Evolutionary conservation across 192 early-diverging fungal genomes (phyloP), one percentile per base, ranked within the genome.

Genomic region (Glomus cerebriforme): DNA sequence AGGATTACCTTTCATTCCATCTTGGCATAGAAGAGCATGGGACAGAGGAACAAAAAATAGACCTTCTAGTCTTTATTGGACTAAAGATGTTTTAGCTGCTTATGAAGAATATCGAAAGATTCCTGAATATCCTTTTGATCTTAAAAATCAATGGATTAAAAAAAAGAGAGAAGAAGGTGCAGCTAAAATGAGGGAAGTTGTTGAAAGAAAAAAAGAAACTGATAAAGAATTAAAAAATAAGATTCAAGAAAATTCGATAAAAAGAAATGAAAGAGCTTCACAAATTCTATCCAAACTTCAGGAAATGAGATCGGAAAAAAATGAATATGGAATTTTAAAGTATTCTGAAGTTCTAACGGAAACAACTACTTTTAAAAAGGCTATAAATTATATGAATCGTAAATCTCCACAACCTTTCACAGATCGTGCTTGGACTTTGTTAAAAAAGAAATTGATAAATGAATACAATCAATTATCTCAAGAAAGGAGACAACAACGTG

Each of bases 321-420:
- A 75, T 59, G 73, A 62, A 75, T n/a, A 75, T 39, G 71, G 71
- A 3, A 59, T 27, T 43, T 5, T 37, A 17, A 31, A 32, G 12
- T 24, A 75, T 17, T 24, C 22, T 17, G 22, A 35, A 10, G 26
- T 12, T 12, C 31, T 75, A 19, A 19, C 22, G 15, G 58, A 75
- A 32, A 60, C 58, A 37, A 13, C 27, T 19, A 27, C 73, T 62
- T 75, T 32, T 19, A 35, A 24, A 24, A 32, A 59, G 2, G 12
- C 54, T 17, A 70, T 24, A 37, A 26, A 0, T 5, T 39, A 26
- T 62, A 63, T 59, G 34, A 60, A 24, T 10, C 32, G 1, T 35
- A 29, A 35, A 37, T 68, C 66, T 37, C 31, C 70, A 49, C 70
- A n/a, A 24, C 70, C 59, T 60, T 63, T 75, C 35, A 75, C 73